A percentile compares a stretch with the other conserved stretches of the same genome.
phyloP scores from a whole-genome alignment of 352 stramenopile genomes.

The Phytophthora lateralis region DNA sequence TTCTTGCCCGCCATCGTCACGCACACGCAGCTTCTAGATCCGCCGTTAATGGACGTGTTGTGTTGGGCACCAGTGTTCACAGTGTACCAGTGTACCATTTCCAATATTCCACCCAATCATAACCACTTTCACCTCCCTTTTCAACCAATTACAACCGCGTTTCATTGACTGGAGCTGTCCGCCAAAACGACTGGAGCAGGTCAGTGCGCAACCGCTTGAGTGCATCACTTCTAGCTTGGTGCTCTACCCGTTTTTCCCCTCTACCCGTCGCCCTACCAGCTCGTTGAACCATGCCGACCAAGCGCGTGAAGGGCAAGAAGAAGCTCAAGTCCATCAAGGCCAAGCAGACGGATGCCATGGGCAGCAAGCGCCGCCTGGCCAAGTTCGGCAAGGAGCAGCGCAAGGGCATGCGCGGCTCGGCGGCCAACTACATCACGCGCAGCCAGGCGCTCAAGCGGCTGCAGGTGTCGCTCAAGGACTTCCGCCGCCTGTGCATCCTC shows the following conservation, averaged over 20 bases:
- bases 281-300: constrained; percentile 71
- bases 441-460: constrained; percentile 94
- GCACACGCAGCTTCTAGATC: constrained; percentile 8
- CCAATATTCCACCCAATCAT: constrained; percentile 10
- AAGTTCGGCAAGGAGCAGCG: constrained; percentile 89
- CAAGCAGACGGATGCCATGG: constrained; percentile 86
- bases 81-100: constrained; percentile 7
- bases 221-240: background rate
- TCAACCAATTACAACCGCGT: constrained; percentile 20
- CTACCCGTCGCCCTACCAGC: constrained; percentile 9
- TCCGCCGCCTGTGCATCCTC: constrained; percentile 98
- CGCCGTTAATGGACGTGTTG: background rate
- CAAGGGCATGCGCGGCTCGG: constrained; percentile 80
- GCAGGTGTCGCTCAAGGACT: constrained; percentile 98
- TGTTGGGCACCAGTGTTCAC: background rate
- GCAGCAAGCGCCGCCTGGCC: constrained; percentile 78
- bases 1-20: constrained; percentile 61
- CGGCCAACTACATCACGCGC: constrained; percentile 96
- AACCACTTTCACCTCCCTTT: background rate
- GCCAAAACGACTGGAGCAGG: constrained; percentile 22
- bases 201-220: background rate
- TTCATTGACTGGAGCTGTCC: constrained; percentile 16
- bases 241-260: background rate
- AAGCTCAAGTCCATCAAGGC: constrained; percentile 92
- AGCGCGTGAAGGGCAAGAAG: constrained; percentile 90